phyloP scores from a whole-genome alignment of 2,329 filamentous ascomycete species.

The Hymenoscyphus linearis region DNA sequence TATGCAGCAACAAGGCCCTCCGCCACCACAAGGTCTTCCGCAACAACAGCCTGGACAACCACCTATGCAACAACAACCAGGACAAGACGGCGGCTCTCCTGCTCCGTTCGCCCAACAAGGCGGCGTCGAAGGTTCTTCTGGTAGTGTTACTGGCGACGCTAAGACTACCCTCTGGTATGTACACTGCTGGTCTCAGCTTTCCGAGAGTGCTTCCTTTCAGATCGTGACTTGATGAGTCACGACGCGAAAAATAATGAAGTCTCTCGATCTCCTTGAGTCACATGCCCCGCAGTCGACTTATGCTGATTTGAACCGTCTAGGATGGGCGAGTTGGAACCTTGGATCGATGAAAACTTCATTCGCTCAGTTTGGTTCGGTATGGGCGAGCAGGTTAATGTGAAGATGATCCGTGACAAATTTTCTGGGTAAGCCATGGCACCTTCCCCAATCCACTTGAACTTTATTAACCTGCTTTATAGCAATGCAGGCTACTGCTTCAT shows the following conservation, averaged over 20 bases:
- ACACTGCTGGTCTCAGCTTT: neutral
- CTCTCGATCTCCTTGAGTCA: constrained; percentile 12
- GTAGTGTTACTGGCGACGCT: constrained; percentile 42
- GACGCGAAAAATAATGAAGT: neutral
- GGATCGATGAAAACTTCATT: constrained; percentile 99
- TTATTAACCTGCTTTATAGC: constrained; percentile 39
- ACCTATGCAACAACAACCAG: constrained; percentile 39
- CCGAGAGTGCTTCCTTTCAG: constrained; percentile 32
- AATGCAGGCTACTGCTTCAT: constrained; percentile 99
- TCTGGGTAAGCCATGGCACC: constrained; percentile 64
- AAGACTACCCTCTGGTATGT: constrained; percentile 53
- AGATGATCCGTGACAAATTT: constrained; percentile 99
- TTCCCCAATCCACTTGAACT: neutral
- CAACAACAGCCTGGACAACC: constrained; percentile 26
- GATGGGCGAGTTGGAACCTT: constrained; percentile 99
- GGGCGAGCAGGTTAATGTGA: constrained; percentile 93
- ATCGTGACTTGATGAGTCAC: neutral
- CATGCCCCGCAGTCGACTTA: constrained; percentile 29
- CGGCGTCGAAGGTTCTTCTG: constrained; percentile 29
- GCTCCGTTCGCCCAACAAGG: constrained; percentile 43
- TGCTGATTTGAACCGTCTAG: constrained; percentile 40
- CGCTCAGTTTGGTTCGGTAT: constrained; percentile 88
- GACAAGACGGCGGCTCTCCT: constrained; percentile 55
- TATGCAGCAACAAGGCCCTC: constrained; percentile 35
- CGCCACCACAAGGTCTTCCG: constrained; percentile 41